These are phyloP conservation scores for Scutellospora calospora DNA, from an alignment of 371 early-diverging fungal species.

Conservation along the genomic window DNA sequence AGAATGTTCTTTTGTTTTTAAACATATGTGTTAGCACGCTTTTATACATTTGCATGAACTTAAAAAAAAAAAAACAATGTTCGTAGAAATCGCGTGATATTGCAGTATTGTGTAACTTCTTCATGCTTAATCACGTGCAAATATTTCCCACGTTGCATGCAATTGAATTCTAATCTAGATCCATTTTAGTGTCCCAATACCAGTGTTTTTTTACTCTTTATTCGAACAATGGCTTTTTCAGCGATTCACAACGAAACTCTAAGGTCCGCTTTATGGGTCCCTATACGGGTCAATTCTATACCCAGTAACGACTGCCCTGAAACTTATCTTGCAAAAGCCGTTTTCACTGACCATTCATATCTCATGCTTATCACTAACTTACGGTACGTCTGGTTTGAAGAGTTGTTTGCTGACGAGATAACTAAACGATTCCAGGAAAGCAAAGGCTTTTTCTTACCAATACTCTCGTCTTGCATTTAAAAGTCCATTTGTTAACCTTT, in stretches of 20 bases:
- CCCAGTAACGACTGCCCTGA: not conserved
- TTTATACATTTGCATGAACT: too few relatives aligned
- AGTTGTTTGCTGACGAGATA: slow-evolving; percentile 31
- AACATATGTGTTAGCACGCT: too few relatives aligned
- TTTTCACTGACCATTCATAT: slow-evolving; percentile 9
- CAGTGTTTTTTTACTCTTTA: too few relatives aligned
- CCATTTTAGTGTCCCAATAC: too few relatives aligned
- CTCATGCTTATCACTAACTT: slow-evolving; percentile 27
- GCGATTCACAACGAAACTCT: not conserved
- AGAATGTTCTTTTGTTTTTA: too few relatives aligned
- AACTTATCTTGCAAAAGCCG: slow-evolving; percentile 26
- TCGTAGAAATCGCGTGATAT: too few relatives aligned
- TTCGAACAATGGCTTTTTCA: slow-evolving; percentile 1
- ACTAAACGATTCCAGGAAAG: slow-evolving; percentile 34
- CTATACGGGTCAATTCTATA: not conserved
- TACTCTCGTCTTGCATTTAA: too few relatives aligned
- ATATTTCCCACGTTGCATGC: too few relatives aligned
- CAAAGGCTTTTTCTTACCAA: not conserved
- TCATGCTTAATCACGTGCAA: too few relatives aligned
- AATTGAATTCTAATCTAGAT: too few relatives aligned
- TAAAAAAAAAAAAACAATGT: too few relatives aligned
- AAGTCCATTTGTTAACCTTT: not conserved
- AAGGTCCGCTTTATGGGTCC: not conserved
- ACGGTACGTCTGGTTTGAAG: slow-evolving; percentile 38
- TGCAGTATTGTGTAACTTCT: too few relatives aligned